Evolutionary conservation across 257 asterid species (phyloP).

Genomic region (Fraxinus excelsior): DNA sequence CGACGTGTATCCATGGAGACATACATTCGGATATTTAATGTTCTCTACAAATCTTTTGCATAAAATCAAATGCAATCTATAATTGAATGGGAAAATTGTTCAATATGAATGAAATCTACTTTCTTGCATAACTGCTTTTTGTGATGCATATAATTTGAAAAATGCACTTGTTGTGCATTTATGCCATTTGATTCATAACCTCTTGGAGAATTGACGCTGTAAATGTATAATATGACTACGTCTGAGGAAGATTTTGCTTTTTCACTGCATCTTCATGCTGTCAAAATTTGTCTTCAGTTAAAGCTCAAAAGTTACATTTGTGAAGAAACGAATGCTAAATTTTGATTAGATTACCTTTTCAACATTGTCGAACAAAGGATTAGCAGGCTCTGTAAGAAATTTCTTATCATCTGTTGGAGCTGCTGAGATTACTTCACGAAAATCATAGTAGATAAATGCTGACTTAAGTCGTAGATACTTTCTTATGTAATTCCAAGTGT

Average conservation of each 20-base stretch:
- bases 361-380: slow-evolving; percentile 68
- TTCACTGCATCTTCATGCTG: slow-evolving; percentile 70
- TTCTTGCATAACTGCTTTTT: background rate
- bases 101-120: background rate
- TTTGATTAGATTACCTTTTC: slow-evolving; percentile 49
- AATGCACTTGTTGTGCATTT: slow-evolving; percentile 12
- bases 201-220: slow-evolving; percentile 62
- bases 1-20: slow-evolving; percentile 25
- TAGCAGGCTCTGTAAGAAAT: slow-evolving; percentile 67
- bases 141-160: background rate
- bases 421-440: slow-evolving; percentile 70
- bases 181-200: slow-evolving; percentile 73
- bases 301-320: background rate
- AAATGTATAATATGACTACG: slow-evolving; percentile 48
- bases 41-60: background rate
- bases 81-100: background rate
- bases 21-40: background rate
- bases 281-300: slow-evolving; percentile 6
- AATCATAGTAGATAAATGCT: slow-evolving; percentile 77
- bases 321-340: background rate
- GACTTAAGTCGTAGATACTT: slow-evolving; percentile 64
- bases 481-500: slow-evolving; percentile 68
- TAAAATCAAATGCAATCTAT: background rate
- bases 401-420: slow-evolving; percentile 53
- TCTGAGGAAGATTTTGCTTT: slow-evolving; percentile 45